These are phyloP conservation scores for Termitomyces sp. DNA, from an alignment of 768 basidiomycete genomes.

Conservation along the genomic window DNA sequence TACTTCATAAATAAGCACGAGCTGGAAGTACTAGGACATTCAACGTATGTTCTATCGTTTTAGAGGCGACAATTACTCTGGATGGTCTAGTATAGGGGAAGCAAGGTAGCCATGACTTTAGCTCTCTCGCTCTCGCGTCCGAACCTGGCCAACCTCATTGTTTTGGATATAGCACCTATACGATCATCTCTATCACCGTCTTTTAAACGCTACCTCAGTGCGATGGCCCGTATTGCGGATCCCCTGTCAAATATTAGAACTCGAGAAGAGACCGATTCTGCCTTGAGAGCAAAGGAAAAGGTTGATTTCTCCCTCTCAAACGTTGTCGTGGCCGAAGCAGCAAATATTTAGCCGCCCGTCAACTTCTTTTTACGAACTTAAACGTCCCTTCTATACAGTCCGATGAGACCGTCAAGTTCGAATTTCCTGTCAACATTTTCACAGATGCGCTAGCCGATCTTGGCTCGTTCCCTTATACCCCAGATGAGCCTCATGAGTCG, in stretches of 20 bases:
- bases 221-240: conserved; percentile 63
- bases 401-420: conserved; percentile 44
- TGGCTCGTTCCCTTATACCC: conserved; percentile 68
- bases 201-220: conserved; percentile 55
- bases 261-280: conserved; percentile 58
- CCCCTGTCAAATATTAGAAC: conserved; percentile 36
- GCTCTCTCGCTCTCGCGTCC: conserved; percentile 39
- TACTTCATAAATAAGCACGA: conserved; percentile 50
- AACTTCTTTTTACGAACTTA: conserved; percentile 80
- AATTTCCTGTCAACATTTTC: conserved; percentile 63
- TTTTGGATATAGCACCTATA: conserved; percentile 78
- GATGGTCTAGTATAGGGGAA: conserved; percentile 48
- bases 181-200: conserved; percentile 48
- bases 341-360: conserved; percentile 35
- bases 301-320: conserved; percentile 25
- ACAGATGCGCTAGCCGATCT: conserved; percentile 49
- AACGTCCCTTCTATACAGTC: neutral
- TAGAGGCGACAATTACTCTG: neutral
- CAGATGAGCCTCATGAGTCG: conserved; percentile 40
- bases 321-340: neutral
- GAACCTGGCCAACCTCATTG: conserved; percentile 40
- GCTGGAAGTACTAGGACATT: conserved; percentile 70
- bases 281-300: conserved; percentile 55
- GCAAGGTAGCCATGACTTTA: conserved; percentile 72
- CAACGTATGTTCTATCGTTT: conserved; percentile 52